A percentile compares a stretch with the other conserved stretches of the same genome.
These are phyloP conservation scores for Aspergillus brunneoviolaceus DNA, from an alignment of 2,329 filamentous ascomycete species.

Conservation along the genomic window DNA sequence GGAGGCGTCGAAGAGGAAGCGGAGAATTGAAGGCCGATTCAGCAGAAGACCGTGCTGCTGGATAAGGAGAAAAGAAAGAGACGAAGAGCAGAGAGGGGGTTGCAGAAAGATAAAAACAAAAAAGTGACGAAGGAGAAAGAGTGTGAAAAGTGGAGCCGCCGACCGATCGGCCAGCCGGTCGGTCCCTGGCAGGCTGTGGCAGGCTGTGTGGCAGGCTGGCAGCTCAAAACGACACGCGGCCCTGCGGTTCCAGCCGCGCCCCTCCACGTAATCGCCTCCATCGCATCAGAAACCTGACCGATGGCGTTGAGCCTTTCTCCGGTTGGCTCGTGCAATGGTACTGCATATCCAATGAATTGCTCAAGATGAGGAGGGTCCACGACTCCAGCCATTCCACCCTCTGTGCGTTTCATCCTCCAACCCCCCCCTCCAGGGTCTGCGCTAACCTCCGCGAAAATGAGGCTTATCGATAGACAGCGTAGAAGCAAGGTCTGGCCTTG, in stretches of 20 bases:
- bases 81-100: background rate
- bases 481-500: background rate
- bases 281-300: constrained; percentile 1
- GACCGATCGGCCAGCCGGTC: constrained; percentile 4
- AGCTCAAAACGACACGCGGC: constrained; percentile 1
- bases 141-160: background rate
- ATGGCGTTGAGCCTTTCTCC: background rate
- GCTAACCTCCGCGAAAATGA: background rate
- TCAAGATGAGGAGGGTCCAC: background rate
- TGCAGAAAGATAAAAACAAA: background rate
- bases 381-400: background rate
- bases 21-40: background rate
- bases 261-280: constrained; percentile 9
- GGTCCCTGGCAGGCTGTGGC: background rate
- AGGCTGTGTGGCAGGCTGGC: background rate
- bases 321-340: background rate
- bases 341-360: too few relatives aligned
- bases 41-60: background rate
- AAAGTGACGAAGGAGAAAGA: background rate
- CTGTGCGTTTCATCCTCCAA: background rate
- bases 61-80: background rate
- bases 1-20: background rate
- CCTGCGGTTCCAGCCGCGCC: constrained; percentile 6
- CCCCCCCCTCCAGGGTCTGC: background rate
- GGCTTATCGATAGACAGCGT: background rate